Conservation (phyloP, 2,329 filamentous ascomycete species). For the Neonectria sp. region DNA sequence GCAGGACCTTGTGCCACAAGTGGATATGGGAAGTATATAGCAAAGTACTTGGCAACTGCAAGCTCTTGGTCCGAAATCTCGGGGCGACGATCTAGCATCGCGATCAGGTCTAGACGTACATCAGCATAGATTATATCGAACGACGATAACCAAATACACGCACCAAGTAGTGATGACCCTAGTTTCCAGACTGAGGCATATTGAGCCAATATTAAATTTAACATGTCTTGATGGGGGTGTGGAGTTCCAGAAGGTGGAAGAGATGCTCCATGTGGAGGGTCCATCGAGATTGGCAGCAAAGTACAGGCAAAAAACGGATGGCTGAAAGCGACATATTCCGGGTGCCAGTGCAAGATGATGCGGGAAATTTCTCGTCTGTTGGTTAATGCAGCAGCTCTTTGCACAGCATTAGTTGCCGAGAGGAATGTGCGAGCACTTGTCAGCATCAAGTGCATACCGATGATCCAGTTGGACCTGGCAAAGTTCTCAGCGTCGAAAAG, state of each 20-base stretch:
- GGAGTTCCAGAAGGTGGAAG: not conserved
- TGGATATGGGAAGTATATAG: not conserved
- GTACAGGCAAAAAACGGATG: slow-evolving; percentile 1
- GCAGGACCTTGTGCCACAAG: too few species aligned
- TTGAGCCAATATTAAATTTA: not conserved
- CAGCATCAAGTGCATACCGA: slow-evolving; percentile 5
- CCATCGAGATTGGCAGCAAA: not conserved
- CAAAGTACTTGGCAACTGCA: not conserved
- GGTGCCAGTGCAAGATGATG: slow-evolving; percentile 4
- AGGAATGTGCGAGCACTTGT: not conserved
- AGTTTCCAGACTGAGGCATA: slow-evolving; percentile 3
- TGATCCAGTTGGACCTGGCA: slow-evolving; percentile 2
- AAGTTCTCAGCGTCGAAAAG: not conserved
- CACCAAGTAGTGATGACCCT: not conserved
- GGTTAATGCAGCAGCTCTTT: not conserved
- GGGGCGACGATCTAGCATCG: not conserved
- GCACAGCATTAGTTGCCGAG: not conserved
- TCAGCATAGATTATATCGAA: not conserved
- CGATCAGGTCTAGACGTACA: not conserved
- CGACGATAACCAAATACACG: not conserved
- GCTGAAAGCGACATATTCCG: not conserved
- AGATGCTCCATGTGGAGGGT: not conserved
- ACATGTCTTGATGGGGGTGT: not conserved
- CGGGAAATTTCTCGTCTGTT: not conserved
- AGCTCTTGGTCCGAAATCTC: not conserved